phyloP scores from a whole-genome alignment of 2,329 filamentous ascomycete genomes.

The Clonostachys solani region DNA sequence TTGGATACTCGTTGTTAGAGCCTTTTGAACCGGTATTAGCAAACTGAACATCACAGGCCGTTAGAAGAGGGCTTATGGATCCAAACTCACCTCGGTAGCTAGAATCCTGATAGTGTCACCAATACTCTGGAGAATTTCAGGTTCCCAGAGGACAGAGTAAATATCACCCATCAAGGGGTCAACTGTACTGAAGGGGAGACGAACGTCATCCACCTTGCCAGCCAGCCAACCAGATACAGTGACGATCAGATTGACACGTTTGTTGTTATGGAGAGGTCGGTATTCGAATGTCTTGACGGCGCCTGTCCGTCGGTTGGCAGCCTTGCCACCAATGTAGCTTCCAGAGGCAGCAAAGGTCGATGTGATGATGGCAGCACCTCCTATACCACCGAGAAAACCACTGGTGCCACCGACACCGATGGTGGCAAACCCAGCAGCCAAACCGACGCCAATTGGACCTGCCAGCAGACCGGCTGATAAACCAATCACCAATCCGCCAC shows the following conservation, averaged over 20 bases:
- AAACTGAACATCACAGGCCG: not conserved
- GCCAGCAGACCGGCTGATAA: constrained; percentile 88
- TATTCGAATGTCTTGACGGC: constrained; percentile 97
- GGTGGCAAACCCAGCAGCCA: constrained; percentile 91
- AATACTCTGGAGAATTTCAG: constrained; percentile 96
- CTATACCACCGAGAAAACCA: constrained; percentile 85
- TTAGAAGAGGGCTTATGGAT: not conserved
- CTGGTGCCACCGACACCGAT: constrained; percentile 88
- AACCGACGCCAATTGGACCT: constrained; percentile 87
- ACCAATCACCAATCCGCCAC: constrained; percentile 91
- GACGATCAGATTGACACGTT: constrained; percentile 90
- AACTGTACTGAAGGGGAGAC: constrained; percentile 91
- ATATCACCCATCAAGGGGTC: constrained; percentile 98
- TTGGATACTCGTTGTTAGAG: constrained; percentile 91
- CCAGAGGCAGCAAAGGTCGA: constrained; percentile 84
- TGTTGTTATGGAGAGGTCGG: constrained; percentile 94
- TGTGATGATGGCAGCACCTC: constrained; percentile 91
- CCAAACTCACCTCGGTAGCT: constrained; percentile 77
- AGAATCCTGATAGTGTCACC: constrained; percentile 98
- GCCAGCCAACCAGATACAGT: constrained; percentile 98
- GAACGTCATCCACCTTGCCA: constrained; percentile 93
- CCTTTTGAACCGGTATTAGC: constrained; percentile 44
- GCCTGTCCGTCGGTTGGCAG: constrained; percentile 83
- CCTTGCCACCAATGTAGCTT: constrained; percentile 78
- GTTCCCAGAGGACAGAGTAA: constrained; percentile 96